Evolutionary conservation across 257 asterid species (phyloP).

Genomic region (Nicotiana tomentosiformis): DNA sequence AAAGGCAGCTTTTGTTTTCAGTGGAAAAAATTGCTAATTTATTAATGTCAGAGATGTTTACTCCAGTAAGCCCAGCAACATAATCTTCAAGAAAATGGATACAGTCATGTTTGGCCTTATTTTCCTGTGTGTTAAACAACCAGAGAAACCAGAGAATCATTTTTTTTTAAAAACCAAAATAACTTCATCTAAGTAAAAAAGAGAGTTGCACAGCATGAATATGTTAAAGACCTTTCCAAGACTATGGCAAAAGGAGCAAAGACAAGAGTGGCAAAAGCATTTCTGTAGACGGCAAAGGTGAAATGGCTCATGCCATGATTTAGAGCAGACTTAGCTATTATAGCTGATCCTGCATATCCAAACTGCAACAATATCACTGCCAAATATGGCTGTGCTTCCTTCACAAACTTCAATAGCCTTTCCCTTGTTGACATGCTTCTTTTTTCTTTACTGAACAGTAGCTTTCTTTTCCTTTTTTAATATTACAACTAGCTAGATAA

Average conservation of each 20-base stretch:
- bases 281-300: slow-evolving; percentile 62
- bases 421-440: not conserved
- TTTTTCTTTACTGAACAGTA: not conserved
- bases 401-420: slow-evolving; percentile 8
- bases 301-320: slow-evolving; percentile 77
- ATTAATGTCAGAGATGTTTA: slow-evolving; percentile 14
- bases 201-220: not conserved
- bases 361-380: slow-evolving; percentile 57
- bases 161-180: not conserved
- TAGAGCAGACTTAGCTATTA: slow-evolving; percentile 56
- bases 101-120: slow-evolving; percentile 73
- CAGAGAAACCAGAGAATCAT: not conserved
- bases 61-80: slow-evolving; percentile 59
- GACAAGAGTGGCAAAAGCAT: slow-evolving; percentile 57
- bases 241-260: slow-evolving; percentile 70
- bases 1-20: not conserved
- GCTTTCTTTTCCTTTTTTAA: not conserved
- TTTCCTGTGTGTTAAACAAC: slow-evolving; percentile 44
- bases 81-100: slow-evolving; percentile 45
- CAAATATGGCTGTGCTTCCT: slow-evolving; percentile 43
- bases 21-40: not conserved
- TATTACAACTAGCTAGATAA: not conserved
- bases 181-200: not conserved
- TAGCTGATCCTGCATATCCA: slow-evolving; percentile 77
- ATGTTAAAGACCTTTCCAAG: slow-evolving; percentile 48